Conservation (phyloP, 352 stramenopile genomes). For the Lagenidium giganteum region DNA sequence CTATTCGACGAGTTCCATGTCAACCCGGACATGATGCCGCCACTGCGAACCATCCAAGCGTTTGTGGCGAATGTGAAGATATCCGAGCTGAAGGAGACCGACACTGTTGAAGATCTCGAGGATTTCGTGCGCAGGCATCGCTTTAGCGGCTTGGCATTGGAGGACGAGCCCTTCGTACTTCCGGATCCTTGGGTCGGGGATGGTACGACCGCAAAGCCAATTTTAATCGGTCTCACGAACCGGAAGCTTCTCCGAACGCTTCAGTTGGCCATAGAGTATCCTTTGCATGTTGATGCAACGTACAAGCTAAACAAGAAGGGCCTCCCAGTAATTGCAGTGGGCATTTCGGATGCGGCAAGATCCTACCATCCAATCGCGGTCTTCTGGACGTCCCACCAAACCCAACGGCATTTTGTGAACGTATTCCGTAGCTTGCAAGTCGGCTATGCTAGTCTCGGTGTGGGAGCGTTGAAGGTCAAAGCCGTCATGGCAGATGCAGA, state of each 20-base stretch:
- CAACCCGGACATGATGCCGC: slow-evolving; percentile 1
- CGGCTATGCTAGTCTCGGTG: not conserved
- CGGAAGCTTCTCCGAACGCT: not conserved
- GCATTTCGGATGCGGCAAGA: not conserved
- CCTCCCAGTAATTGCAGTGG: slow-evolving; percentile 8
- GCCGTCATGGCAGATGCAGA: slow-evolving; percentile 11
- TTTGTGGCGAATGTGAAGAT: not conserved
- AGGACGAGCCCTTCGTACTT: not conserved
- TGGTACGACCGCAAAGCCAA: not conserved
- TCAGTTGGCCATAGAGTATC: not conserved
- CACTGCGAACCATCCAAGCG: slow-evolving; percentile 2
- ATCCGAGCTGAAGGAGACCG: slow-evolving; percentile 3
- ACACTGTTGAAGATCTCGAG: slow-evolving; percentile 7
- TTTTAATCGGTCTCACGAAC: slow-evolving; percentile 5
- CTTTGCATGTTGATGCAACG: slow-evolving; percentile 11
- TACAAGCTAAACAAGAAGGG: slow-evolving; percentile 14
- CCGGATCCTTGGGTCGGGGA: slow-evolving; percentile 2
- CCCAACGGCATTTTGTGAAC: not conserved
- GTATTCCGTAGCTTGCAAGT: not conserved
- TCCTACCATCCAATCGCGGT: slow-evolving; percentile 7
- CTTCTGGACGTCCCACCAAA: slow-evolving; percentile 6
- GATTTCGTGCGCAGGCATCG: too few species aligned
- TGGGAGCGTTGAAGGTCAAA: not conserved
- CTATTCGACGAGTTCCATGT: slow-evolving; percentile 12
- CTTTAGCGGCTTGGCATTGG: slow-evolving; percentile 3